A percentile compares a stretch with the other conserved stretches of the same genome.
Conservation (phyloP, 257 asterid species). For the Knoxia roxburghii region DNA sequence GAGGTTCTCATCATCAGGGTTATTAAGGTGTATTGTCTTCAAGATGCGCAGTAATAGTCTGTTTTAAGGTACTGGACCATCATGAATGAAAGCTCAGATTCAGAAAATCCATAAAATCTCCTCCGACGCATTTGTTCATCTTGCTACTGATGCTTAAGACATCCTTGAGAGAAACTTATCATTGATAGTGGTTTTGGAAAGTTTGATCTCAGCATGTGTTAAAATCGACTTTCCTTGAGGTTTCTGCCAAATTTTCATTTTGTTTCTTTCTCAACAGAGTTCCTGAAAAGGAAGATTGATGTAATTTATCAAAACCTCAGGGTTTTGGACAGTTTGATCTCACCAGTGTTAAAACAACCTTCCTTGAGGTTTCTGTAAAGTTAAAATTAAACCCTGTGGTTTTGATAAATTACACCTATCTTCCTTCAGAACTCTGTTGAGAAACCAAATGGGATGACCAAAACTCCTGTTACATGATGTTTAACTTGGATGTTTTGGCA, state of each 20-base stretch:
- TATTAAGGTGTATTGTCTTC: neutral
- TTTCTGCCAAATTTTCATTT: too few relatives aligned
- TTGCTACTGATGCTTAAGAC: slow-evolving; percentile 1
- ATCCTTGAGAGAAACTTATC: neutral
- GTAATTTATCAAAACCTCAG: too few relatives aligned
- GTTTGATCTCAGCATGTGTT: neutral
- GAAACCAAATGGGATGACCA: too few relatives aligned
- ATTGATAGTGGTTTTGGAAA: neutral
- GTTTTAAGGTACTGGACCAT: neutral
- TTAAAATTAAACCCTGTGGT: too few relatives aligned
- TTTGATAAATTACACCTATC: too few relatives aligned
- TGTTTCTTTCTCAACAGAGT: neutral
- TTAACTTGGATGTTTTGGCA: too few relatives aligned
- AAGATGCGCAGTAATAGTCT: neutral
- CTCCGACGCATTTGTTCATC: neutral
- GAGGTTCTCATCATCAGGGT: neutral
- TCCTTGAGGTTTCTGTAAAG: neutral
- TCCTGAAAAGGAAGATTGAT: too few relatives aligned
- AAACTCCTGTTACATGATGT: too few relatives aligned
- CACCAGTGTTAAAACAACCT: neutral
- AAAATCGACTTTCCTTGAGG: too few relatives aligned
- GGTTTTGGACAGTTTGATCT: neutral
- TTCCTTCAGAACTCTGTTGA: too few relatives aligned
- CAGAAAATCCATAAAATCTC: neutral
- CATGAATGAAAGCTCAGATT: neutral